phyloP scores from a whole-genome alignment of 495 filamentous ascomycete genomes.

The Neurospora sp. region DNA sequence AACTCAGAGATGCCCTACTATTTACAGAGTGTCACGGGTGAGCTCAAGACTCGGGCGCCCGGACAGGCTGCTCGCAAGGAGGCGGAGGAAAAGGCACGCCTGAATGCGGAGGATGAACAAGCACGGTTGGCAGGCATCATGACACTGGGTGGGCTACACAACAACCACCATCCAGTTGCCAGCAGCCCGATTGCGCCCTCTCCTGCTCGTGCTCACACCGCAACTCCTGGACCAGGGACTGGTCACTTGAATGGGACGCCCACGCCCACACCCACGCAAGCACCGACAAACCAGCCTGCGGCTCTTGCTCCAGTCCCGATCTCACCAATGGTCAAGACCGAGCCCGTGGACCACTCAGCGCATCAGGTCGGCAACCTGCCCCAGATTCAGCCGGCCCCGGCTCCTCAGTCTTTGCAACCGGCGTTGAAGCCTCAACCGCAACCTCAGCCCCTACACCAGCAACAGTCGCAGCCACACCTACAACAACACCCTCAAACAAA shows the following conservation, averaged over 20 bases:
- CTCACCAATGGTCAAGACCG: conserved; percentile 16
- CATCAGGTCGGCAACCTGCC: conserved; percentile 14
- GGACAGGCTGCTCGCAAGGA: conserved; percentile 73
- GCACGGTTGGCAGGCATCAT: conserved; percentile 65
- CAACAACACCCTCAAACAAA: conserved; percentile 1
- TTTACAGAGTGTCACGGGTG: conserved; percentile 82
- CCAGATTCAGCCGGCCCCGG: conserved; percentile 21
- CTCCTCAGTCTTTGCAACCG: conserved; percentile 6
- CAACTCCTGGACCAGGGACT: conserved; percentile 2
- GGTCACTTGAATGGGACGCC: background rate
- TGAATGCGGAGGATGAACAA: conserved; percentile 59
- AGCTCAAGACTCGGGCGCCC: conserved; percentile 85
- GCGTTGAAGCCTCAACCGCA: conserved; percentile 9
- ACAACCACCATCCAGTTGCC: conserved; percentile 17
- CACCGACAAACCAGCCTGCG: background rate
- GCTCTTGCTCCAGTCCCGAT: conserved; percentile 8
- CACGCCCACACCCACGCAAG: background rate
- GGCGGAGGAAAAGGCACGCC: conserved; percentile 59
- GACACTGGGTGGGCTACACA: conserved; percentile 31
- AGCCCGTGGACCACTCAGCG: conserved; percentile 10
- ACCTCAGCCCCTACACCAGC: conserved; percentile 4
- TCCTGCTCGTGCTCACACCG: conserved; percentile 7
- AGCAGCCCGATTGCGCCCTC: conserved; percentile 6
- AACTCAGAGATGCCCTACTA: conserved; percentile 90
- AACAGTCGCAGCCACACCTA: conserved; percentile 3